Base-by-base conservation (phyloP, 768 basidiomycete species). In the Candolleomyces eurysporus region DNA sequence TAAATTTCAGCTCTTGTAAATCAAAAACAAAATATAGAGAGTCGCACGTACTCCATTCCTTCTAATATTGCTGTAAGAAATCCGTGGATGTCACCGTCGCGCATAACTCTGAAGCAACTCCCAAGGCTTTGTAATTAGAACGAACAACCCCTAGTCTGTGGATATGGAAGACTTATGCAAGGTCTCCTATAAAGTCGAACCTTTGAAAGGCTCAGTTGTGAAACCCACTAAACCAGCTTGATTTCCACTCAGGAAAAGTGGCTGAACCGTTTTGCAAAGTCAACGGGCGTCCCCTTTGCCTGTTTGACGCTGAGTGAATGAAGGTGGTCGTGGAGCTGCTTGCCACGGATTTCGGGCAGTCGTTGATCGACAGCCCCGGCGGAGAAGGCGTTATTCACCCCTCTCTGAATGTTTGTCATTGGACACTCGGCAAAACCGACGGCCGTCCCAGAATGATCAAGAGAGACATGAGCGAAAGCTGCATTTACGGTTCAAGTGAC, bases 381-480 rank as follows among this genome's bases (percentile, higher is more conserved):
- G 19, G 70, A 75, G 63, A 83, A 76, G 1, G 71, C 80, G 45
- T 77, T 68, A 39, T 76, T 75, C 82, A 82, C 4, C 75, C 67
- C 45, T 74, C 73, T 5, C 81, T 73, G 14, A 78, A 69, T 16
- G 30, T n/a, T 49, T 54, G 19, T 63, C 58, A 30, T 57, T 53
- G 22, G 54, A 59, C 19, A 69, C 66, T 10, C 68, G 71, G 55
- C 76, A 75, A 43, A 74, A 70, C 64, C 71, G 68, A 11, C 79
- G 72, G 6, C 74, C 72, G 54, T 81, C 79, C 78, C 79, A 81
- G 59, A 75, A 80, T 81, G 61, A 32, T 22, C 11, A 16, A 46
- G 8, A 21, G 3, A 26, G 13, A 30, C 13, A 14, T 7, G 10
- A 19, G 45, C 31, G n/a, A 45, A 14, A 43, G 13, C 4, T 52